Percentiles rank a stretch among this genome's conserved stretches.
Conservation (phyloP, 148 eudicot genomes). For the Camellia lanceoleosa region DNA sequence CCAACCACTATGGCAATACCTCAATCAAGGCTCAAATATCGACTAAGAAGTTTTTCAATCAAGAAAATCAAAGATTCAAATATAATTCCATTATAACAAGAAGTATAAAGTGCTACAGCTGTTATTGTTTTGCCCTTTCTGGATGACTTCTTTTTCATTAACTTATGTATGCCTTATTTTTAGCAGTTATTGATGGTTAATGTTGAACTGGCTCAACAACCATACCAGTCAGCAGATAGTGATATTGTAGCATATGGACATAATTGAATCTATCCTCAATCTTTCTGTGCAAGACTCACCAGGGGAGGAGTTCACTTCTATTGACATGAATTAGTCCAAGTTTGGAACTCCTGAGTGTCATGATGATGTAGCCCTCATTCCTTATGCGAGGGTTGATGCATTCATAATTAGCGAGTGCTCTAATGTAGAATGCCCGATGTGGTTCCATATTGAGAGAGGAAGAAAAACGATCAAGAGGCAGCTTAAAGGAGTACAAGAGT, state of each 20-base stretch:
- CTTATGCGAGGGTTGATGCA: conserved; percentile 77
- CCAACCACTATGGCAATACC: too few species aligned
- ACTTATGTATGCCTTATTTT: conserved; percentile 9
- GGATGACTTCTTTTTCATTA: background rate
- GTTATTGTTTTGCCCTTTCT: background rate
- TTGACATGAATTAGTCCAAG: conserved; percentile 77
- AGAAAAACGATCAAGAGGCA: conserved; percentile 66
- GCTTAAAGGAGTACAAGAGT: conserved; percentile 67
- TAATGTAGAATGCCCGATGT: conserved; percentile 78
- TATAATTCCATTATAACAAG: too few species aligned
- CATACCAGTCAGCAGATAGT: background rate
- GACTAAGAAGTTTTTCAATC: too few species aligned
- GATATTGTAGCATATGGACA: conserved; percentile 46
- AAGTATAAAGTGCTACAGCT: background rate
- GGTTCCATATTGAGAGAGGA: conserved; percentile 92
- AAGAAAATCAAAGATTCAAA: too few species aligned
- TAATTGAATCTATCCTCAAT: conserved; percentile 55
- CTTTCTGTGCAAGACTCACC: conserved; percentile 76
- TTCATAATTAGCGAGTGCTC: conserved; percentile 87
- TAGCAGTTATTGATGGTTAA: conserved; percentile 17
- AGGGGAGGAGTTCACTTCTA: conserved; percentile 64
- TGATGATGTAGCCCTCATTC: conserved; percentile 89
- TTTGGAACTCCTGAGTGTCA: conserved; percentile 64
- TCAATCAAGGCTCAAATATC: too few species aligned
- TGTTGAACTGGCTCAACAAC: conserved; percentile 17